Evolutionary conservation across 106 monocot species (phyloP).

Genomic region (Iris macrosiphon): DNA sequence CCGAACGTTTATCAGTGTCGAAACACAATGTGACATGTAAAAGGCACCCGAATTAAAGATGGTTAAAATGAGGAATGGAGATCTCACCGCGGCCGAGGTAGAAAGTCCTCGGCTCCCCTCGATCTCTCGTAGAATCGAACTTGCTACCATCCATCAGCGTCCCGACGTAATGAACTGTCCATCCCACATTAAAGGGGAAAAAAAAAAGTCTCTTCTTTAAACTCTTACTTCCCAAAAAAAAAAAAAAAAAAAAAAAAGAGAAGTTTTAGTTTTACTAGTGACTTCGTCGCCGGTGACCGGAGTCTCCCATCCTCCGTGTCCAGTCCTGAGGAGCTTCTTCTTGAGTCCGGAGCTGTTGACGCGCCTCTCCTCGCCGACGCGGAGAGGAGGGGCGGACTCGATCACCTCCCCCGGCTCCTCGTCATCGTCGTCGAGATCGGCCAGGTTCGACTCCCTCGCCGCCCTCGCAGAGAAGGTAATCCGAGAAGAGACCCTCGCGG

Average conservation of each 20-base stretch:
- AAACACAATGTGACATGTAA: too few species aligned
- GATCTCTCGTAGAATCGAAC: constrained; percentile 37
- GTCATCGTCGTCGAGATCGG: constrained; percentile 20
- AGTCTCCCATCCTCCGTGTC: constrained; percentile 45
- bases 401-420: constrained; percentile 71
- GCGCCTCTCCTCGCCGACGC: constrained; percentile 61
- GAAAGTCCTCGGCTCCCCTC: constrained; percentile 36
- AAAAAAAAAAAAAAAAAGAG: too few species aligned
- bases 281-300: constrained; percentile 62
- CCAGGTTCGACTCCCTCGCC: constrained; percentile 16
- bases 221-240: not conserved
- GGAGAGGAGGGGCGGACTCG: constrained; percentile 58
- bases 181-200: not conserved
- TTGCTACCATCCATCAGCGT: constrained; percentile 31
- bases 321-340: constrained; percentile 59
- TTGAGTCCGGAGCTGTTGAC: constrained; percentile 26
- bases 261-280: too few species aligned
- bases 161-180: constrained; percentile 53
- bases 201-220: not conserved
- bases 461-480: constrained; percentile 45
- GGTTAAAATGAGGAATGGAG: not conserved
- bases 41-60: not conserved
- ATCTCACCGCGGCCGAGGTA: constrained; percentile 44
- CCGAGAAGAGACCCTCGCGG: constrained; percentile 17
- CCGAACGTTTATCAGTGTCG: too few species aligned